Conservation (phyloP, 1,284 basidiomycete species). For the Schizopora paradoxa region DNA sequence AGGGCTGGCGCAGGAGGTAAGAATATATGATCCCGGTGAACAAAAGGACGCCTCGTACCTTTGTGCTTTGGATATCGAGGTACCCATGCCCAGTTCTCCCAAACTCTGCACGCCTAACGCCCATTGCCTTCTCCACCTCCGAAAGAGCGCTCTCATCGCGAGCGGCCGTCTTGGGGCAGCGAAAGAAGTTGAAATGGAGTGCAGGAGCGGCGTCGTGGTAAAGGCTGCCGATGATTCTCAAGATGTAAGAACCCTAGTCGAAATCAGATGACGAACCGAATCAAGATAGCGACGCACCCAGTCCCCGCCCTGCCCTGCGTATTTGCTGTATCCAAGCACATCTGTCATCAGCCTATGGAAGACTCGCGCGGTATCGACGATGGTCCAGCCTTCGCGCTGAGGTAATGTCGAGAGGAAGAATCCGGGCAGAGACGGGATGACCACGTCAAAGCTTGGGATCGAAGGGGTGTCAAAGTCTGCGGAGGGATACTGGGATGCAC, state of each 20-base stretch:
- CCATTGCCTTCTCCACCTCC: slow-evolving; percentile 14
- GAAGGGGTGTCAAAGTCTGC: not conserved
- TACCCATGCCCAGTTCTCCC: slow-evolving; percentile 18
- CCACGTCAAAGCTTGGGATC: slow-evolving; percentile 21
- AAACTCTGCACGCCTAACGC: slow-evolving; percentile 17
- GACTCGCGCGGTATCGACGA: slow-evolving; percentile 21
- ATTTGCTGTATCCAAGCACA: slow-evolving; percentile 23
- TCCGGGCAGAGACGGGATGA: slow-evolving; percentile 24
- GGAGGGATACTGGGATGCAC: slow-evolving; percentile 8
- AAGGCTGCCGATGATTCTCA: slow-evolving; percentile 18
- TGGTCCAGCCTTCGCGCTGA: slow-evolving; percentile 18
- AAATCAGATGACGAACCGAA: not conserved
- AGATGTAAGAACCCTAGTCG: slow-evolving; percentile 19
- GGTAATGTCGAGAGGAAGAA: slow-evolving; percentile 23
- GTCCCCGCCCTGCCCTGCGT: slow-evolving; percentile 24
- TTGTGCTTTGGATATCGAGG: slow-evolving; percentile 18
- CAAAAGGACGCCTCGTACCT: slow-evolving; percentile 9
- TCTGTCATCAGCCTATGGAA: slow-evolving; percentile 23
- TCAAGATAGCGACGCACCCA: slow-evolving; percentile 17
- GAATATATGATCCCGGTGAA: not conserved
- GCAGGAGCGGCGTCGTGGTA: slow-evolving; percentile 17
- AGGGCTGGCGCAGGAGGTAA: slow-evolving; percentile 14
- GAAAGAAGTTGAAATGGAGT: slow-evolving; percentile 24
- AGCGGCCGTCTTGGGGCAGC: slow-evolving; percentile 9
- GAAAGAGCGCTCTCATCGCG: slow-evolving; percentile 7